Evolutionary conservation across 1,284 basidiomycete species (phyloP).

Genomic region (Neonothopanus nambi): DNA sequence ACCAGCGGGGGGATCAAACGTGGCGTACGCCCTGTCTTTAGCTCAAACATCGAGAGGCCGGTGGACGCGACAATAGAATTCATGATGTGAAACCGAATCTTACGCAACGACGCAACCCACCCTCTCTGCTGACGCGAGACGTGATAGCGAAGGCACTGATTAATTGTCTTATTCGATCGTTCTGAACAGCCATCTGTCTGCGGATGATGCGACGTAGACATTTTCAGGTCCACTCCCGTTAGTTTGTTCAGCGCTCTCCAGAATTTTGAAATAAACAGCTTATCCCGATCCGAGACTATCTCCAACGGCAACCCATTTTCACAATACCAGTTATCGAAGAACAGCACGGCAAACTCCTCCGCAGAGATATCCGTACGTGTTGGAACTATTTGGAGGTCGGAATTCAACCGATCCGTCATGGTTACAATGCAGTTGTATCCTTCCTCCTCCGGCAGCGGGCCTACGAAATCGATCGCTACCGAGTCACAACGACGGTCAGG

Average conservation of each 20-base stretch:
- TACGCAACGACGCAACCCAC: conserved; percentile 34
- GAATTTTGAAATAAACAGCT: conserved; percentile 27
- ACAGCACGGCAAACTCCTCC: conserved; percentile 16
- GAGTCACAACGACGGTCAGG: conserved; percentile 26
- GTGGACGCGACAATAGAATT: conserved; percentile 32
- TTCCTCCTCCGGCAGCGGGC: conserved; percentile 28
- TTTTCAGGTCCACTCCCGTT: conserved; percentile 10
- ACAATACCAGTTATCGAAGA: conserved; percentile 29
- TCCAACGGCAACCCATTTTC: conserved; percentile 30
- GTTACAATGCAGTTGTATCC: conserved; percentile 37
- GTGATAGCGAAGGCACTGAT: conserved; percentile 32
- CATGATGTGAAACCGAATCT: conserved; percentile 41
- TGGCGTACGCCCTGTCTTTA: conserved; percentile 23
- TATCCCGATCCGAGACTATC: conserved; percentile 30
- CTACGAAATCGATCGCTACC: conserved; percentile 35
- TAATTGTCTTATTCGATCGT: conserved; percentile 34
- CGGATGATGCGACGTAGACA: conserved; percentile 25
- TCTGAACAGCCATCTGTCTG: conserved; percentile 32
- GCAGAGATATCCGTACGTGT: conserved; percentile 17
- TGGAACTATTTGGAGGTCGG: conserved; percentile 37
- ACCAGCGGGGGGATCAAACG: conserved; percentile 24
- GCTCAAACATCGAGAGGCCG: conserved; percentile 35
- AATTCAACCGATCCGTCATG: conserved; percentile 38
- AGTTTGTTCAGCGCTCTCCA: conserved; percentile 16
- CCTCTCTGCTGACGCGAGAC: conserved; percentile 35